Conservation (phyloP, 2,329 filamentous ascomycete genomes). For the Cordyceps cateniannulata region DNA sequence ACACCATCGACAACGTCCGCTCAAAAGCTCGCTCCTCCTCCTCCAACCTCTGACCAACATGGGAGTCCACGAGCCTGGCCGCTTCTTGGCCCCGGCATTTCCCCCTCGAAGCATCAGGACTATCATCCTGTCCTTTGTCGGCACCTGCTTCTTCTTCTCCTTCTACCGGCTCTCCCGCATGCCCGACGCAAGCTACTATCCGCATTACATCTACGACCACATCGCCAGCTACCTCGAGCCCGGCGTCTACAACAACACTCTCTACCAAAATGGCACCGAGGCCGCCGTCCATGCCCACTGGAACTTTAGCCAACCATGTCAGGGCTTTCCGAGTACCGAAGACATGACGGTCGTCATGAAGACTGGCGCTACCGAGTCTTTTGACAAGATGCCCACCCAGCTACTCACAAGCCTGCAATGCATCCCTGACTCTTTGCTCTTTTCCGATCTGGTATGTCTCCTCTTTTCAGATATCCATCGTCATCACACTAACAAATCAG, state of each 20-base stretch:
- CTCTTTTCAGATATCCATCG: background rate
- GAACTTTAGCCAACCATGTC: slow-evolving; percentile 32
- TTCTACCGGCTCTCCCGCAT: slow-evolving; percentile 26
- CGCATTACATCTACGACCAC: slow-evolving; percentile 24
- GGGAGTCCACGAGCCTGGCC: slow-evolving; percentile 12
- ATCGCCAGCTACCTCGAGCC: slow-evolving; percentile 25
- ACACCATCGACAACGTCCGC: background rate
- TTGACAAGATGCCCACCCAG: slow-evolving; percentile 48
- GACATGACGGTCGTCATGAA: slow-evolving; percentile 49
- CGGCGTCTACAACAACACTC: slow-evolving; percentile 32
- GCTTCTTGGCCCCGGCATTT: slow-evolving; percentile 15
- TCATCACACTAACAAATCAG: slow-evolving; percentile 20
- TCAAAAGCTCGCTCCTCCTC: too few relatives aligned
- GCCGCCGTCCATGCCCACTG: slow-evolving; percentile 27
- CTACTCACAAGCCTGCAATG: slow-evolving; percentile 48
- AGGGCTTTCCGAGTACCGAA: slow-evolving; percentile 35
- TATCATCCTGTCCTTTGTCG: slow-evolving; percentile 18
- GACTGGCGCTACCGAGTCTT: slow-evolving; percentile 51
- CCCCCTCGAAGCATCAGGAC: slow-evolving; percentile 23
- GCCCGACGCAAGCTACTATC: slow-evolving; percentile 21
- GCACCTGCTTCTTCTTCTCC: slow-evolving; percentile 21
- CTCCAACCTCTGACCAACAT: slow-evolving; percentile 5
- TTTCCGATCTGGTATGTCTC: slow-evolving; percentile 42
- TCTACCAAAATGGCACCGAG: slow-evolving; percentile 31
- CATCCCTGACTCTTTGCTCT: slow-evolving; percentile 49